Base-by-base conservation (phyloP, 768 basidiomycete genomes). In the Suillus alpinus region DNA sequence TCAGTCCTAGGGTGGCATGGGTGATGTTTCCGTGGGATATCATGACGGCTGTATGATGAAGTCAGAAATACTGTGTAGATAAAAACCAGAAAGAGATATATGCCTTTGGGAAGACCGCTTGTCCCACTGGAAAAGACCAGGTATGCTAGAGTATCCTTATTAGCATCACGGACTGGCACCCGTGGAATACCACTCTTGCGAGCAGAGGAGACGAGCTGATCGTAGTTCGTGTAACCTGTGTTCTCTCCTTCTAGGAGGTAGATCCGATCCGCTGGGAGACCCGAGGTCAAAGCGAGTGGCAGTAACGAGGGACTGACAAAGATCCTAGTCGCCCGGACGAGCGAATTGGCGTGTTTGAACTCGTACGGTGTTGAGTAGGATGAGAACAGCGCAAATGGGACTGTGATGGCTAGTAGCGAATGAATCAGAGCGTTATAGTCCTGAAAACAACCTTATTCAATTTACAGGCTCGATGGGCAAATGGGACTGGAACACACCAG, bases 101-200 rank as follows among this genome's bases (percentile, higher is more conserved):
- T 12, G 83, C 86, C 86, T 81, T 89, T 88, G 0, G 88, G 86
- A 10, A 82, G 73, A 0, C 87, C 88, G 63, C 80, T 87, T 0
- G 87, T 89, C 23, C 88, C 87, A 65, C 87, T 88, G 0, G 87
- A 89, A 67, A 87, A 87, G 0, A 88, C 75, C 7, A 89, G 75
- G 67, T 88, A 88, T 0, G 85, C 86, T 3, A 87, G 68, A 0
- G 83, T 86, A 61, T 83, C 72, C 59, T 77, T 77, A 18, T 63
- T 72, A 0, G 80, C 86, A 0, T 78, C 74, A 41, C 73, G 76
- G 8, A 82, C 71, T 2, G 73, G 69, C 1, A 79, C 66, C 5
- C 71, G 63, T 4, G 80, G 76, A 2, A 79, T 65, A 2, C 76
- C 70, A 26, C 73, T 76, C 13, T 63, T 65, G 44, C 71, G 70